phyloP scores from a whole-genome alignment of 2,329 filamentous ascomycete species.

The Botrytis deweyae region DNA sequence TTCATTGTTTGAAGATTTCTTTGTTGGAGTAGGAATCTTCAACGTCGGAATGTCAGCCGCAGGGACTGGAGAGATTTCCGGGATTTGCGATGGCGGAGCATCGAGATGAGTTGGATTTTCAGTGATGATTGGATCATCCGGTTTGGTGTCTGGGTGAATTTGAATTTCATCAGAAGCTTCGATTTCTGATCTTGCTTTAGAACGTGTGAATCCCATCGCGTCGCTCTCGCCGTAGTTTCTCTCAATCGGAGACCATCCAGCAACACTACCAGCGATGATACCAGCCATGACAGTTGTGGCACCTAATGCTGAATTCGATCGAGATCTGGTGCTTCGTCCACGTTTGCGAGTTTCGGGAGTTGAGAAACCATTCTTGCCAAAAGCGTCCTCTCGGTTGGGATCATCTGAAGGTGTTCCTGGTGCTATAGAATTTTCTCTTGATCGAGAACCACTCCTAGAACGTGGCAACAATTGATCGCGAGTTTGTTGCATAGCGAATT shows the following conservation, averaged over 20 bases:
- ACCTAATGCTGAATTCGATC: slow-evolving; percentile 67
- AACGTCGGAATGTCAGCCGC: slow-evolving; percentile 14
- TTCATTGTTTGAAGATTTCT: not conserved
- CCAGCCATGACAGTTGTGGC: slow-evolving; percentile 81
- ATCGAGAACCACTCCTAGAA: slow-evolving; percentile 62
- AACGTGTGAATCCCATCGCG: slow-evolving; percentile 36
- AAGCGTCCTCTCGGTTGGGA: slow-evolving; percentile 51
- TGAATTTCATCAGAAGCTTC: slow-evolving; percentile 47
- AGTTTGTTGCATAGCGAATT: slow-evolving; percentile 74
- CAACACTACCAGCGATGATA: slow-evolving; percentile 73
- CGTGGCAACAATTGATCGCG: slow-evolving; percentile 65
- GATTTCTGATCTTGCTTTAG: slow-evolving; percentile 39
- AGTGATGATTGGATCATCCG: slow-evolving; percentile 48
- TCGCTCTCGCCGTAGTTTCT: slow-evolving; percentile 44
- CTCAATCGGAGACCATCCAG: slow-evolving; percentile 75
- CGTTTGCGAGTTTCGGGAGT: slow-evolving; percentile 63
- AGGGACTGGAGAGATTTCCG: slow-evolving; percentile 29
- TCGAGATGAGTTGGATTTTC: slow-evolving; percentile 40
- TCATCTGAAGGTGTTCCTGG: slow-evolving; percentile 60
- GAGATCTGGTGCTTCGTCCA: slow-evolving; percentile 64
- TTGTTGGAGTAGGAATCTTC: slow-evolving; percentile 7
- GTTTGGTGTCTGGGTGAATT: slow-evolving; percentile 49
- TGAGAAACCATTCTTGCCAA: slow-evolving; percentile 47
- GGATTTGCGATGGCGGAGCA: slow-evolving; percentile 36
- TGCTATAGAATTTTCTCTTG: slow-evolving; percentile 59